Conservation (phyloP, 139 green algal genomes). For the Diplosphaera chodatii region DNA sequence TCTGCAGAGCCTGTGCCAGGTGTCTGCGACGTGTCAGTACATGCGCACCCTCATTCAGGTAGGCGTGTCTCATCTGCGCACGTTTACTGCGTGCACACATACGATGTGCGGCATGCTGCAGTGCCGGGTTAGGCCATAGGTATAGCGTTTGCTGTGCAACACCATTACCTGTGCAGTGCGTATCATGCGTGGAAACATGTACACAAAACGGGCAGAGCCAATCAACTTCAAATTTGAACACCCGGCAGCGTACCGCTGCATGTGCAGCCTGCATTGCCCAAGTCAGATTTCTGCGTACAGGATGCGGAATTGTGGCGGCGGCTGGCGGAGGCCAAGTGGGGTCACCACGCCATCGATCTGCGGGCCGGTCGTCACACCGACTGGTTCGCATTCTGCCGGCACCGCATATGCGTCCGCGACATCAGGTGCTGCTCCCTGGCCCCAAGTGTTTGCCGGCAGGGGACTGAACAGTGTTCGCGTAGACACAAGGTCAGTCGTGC, state of each 20-base stretch:
- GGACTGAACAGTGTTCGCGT: background rate
- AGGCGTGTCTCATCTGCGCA: too few relatives aligned
- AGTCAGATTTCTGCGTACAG: too few relatives aligned
- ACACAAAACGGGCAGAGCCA: too few relatives aligned
- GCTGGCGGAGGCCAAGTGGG: slow-evolving; percentile 30
- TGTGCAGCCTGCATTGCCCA: too few relatives aligned
- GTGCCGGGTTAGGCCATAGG: background rate
- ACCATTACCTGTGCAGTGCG: too few relatives aligned
- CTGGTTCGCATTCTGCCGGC: slow-evolving; percentile 14
- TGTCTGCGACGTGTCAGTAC: background rate
- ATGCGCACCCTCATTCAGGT: background rate
- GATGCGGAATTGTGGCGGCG: slow-evolving; percentile 23
- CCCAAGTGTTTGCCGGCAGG: background rate
- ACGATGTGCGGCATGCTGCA: background rate
- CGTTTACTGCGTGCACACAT: background rate
- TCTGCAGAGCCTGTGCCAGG: background rate
- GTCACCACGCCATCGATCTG: slow-evolving; percentile 1
- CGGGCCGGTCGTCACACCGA: background rate
- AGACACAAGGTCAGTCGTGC: background rate
- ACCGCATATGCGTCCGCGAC: slow-evolving; percentile 11
- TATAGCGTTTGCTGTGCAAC: too few relatives aligned
- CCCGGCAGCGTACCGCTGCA: too few relatives aligned
- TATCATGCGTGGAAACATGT: too few relatives aligned
- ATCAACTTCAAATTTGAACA: background rate
- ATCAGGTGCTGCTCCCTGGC: background rate